Evolutionary conservation across 768 basidiomycete species (phyloP).

Genomic region (Trametes coccinea): DNA sequence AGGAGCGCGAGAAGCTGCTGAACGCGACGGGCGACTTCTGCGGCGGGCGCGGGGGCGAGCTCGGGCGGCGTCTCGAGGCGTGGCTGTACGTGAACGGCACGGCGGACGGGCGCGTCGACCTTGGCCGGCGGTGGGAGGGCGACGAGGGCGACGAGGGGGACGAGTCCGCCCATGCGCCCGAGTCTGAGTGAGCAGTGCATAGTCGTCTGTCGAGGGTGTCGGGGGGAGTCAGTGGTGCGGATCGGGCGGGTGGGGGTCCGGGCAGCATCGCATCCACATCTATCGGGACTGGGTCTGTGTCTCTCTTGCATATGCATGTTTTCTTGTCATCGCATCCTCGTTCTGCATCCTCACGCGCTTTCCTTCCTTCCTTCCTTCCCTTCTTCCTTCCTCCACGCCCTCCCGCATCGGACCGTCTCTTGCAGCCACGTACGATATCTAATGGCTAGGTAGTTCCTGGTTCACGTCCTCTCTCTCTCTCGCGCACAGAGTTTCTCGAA

Average conservation of each 20-base stretch:
- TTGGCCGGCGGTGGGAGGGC: slow-evolving; percentile 28
- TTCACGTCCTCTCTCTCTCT: too few relatives aligned
- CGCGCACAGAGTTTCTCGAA: too few relatives aligned
- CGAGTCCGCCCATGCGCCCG: neutral
- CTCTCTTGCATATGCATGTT: slow-evolving; percentile 4
- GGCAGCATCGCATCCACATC: neutral
- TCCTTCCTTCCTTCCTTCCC: neutral
- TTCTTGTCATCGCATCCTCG: neutral
- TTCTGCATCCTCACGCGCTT: neutral
- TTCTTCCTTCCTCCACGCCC: neutral
- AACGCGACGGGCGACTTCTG: slow-evolving; percentile 74
- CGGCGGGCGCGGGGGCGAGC: slow-evolving; percentile 77
- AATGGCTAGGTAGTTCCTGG: too few relatives aligned
- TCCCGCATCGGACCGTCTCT: too few relatives aligned
- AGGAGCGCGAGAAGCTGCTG: slow-evolving; percentile 70
- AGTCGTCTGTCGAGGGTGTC: too few relatives aligned
- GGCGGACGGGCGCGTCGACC: slow-evolving; percentile 30
- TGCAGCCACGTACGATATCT: too few relatives aligned
- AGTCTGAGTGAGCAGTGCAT: too few relatives aligned
- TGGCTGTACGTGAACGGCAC: slow-evolving; percentile 49
- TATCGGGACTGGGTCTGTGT: neutral
- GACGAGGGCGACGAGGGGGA: slow-evolving; percentile 16
- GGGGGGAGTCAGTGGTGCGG: too few relatives aligned
- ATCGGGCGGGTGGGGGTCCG: too few relatives aligned
- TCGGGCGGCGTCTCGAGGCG: slow-evolving; percentile 73